phyloP scores from a whole-genome alignment of 495 filamentous ascomycete species.

The Pyrenula massariospora region DNA sequence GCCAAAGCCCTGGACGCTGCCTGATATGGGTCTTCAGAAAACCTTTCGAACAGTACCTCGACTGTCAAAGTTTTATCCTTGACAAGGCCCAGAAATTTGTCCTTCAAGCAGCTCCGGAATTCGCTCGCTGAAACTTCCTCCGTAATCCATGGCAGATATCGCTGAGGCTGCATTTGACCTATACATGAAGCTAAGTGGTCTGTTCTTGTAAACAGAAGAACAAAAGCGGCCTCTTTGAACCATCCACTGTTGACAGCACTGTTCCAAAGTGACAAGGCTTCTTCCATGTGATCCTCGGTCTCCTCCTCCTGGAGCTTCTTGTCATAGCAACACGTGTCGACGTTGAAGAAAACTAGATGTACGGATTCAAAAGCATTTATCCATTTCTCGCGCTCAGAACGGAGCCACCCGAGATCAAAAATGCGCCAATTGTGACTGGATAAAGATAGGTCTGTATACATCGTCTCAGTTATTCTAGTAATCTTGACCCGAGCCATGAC shows the following conservation, averaged over 20 bases:
- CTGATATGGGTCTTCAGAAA: not conserved
- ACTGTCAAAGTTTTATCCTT: too few species aligned
- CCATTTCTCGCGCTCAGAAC: constrained; percentile 3
- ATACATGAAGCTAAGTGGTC: not conserved
- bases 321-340: constrained; percentile 4
- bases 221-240: not conserved
- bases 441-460: not conserved
- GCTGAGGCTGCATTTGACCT: too few species aligned
- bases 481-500: not conserved
- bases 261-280: not conserved
- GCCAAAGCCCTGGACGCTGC: not conserved
- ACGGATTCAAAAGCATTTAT: constrained; percentile 1
- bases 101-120: too few species aligned
- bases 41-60: not conserved
- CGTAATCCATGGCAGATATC: too few species aligned
- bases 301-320: constrained; percentile 1
- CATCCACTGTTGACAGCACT: not conserved
- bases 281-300: not conserved
- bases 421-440: too few species aligned
- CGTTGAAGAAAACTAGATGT: constrained; percentile 4
- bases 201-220: not conserved
- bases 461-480: not conserved
- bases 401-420: constrained; percentile 3
- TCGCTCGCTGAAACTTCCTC: too few species aligned
- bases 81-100: too few species aligned